Percentiles rank a stretch among this genome's conserved stretches.
Conservation (phyloP, 169 alveolate genomes). For the Cryptosporidium baileyi region DNA sequence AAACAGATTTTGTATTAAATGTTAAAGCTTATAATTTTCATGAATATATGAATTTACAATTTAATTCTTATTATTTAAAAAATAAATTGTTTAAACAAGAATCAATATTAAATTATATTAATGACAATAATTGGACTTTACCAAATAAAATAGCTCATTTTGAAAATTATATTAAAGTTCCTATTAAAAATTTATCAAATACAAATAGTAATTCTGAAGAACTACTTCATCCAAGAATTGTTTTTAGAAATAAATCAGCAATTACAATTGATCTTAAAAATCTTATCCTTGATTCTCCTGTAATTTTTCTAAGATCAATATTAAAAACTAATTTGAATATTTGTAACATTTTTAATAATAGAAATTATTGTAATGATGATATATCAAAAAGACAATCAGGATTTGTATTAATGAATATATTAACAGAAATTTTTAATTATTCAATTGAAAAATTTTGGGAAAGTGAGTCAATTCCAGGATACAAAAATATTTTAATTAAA, state of each 20-base stretch:
- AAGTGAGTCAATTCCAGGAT: slow-evolving; percentile 44
- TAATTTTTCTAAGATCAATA: slow-evolving; percentile 13
- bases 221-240: neutral
- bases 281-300: slow-evolving; percentile 5
- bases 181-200: neutral
- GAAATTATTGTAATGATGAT: neutral
- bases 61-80: neutral
- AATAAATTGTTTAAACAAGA: neutral
- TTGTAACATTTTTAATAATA: neutral
- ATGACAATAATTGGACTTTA: slow-evolving; percentile 11
- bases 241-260: neutral
- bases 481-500: neutral
- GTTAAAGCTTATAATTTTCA: slow-evolving; percentile 13
- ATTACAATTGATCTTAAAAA: neutral
- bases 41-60: slow-evolving; percentile 53
- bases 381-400: slow-evolving; percentile 1
- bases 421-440: neutral
- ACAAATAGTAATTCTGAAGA: neutral
- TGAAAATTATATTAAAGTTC: neutral
- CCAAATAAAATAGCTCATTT: slow-evolving; percentile 12
- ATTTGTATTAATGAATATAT: neutral
- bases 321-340: neutral
- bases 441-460: slow-evolving; percentile 18
- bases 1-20: slow-evolving; percentile 19
- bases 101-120: neutral